phyloP scores from a whole-genome alignment of 768 basidiomycete species.

The Gymnopilus dilepis region DNA sequence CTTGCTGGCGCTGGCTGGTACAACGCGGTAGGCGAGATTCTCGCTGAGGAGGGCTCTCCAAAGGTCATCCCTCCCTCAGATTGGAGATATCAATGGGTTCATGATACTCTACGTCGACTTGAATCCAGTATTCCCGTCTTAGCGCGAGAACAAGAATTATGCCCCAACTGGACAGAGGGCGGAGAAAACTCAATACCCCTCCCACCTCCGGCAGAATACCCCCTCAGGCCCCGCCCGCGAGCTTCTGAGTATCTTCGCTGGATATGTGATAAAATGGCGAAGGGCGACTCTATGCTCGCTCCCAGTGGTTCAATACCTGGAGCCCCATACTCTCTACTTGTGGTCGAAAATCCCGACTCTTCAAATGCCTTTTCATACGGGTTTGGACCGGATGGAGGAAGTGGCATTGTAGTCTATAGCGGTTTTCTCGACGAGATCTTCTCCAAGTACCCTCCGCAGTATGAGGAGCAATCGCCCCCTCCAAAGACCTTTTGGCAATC shows the following conservation, averaged over 20 bases:
- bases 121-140: conserved; percentile 77
- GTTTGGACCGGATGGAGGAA: conserved; percentile 89
- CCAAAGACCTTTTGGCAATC: conserved; percentile 51
- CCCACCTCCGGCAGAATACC: conserved; percentile 83
- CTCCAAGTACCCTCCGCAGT: conserved; percentile 43
- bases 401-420: conserved; percentile 93
- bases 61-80: conserved; percentile 74
- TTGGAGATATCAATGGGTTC: conserved; percentile 92
- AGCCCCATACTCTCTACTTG: conserved; percentile 86
- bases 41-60: conserved; percentile 66
- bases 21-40: conserved; percentile 77
- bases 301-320: conserved; percentile 67
- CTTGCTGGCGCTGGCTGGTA: conserved; percentile 90
- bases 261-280: conserved; percentile 54
- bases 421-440: conserved; percentile 92
- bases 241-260: conserved; percentile 73
- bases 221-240: conserved; percentile 83
- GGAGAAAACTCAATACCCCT: conserved; percentile 58
- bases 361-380: conserved; percentile 96
- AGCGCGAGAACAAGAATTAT: conserved; percentile 59
- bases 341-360: conserved; percentile 85
- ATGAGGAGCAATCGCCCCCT: conserved; percentile 21
- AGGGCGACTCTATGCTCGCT: conserved; percentile 38
- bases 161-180: conserved; percentile 59
- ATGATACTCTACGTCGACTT: conserved; percentile 74